A percentile compares a stretch with the other conserved stretches of the same genome.
phyloP scores from a whole-genome alignment of 352 stramenopile species.

The Phytopythium delawarense region DNA sequence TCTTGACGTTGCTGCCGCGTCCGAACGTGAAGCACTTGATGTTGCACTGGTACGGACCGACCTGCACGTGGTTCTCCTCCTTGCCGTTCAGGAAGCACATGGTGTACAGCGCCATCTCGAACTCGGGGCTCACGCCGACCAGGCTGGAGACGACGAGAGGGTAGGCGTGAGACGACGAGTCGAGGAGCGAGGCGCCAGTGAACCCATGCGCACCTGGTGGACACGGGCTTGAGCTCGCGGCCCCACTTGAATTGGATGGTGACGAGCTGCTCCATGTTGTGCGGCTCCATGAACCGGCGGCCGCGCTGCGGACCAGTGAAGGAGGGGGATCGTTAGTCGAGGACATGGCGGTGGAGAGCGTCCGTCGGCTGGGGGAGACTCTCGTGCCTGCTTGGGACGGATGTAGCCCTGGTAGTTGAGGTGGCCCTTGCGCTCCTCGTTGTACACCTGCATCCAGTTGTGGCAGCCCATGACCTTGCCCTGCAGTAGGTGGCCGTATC shows the following conservation, averaged over 20 bases:
- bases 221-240: conserved; percentile 86
- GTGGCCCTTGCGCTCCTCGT: conserved; percentile 90
- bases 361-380: background rate
- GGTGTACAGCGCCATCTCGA: conserved; percentile 96
- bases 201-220: conserved; percentile 56
- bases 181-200: background rate
- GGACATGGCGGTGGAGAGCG: background rate
- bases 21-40: conserved; percentile 89
- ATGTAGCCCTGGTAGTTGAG: conserved; percentile 95
- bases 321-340: background rate
- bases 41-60: conserved; percentile 83
- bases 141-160: conserved; percentile 42
- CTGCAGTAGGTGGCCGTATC: conserved; percentile 16
- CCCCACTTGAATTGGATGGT: conserved; percentile 94
- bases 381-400: conserved; percentile 61
- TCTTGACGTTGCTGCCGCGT: conserved; percentile 65
- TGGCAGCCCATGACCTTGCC: conserved; percentile 91
- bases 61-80: conserved; percentile 84
- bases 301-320: conserved; percentile 29
- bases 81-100: conserved; percentile 92
- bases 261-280: conserved; percentile 90
- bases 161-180: background rate
- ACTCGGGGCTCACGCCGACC: conserved; percentile 94
- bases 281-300: conserved; percentile 55
- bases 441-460: conserved; percentile 97